Base-by-base conservation (phyloP, 208 protist genomes). In the Acanthamoeba royreba region DNA sequence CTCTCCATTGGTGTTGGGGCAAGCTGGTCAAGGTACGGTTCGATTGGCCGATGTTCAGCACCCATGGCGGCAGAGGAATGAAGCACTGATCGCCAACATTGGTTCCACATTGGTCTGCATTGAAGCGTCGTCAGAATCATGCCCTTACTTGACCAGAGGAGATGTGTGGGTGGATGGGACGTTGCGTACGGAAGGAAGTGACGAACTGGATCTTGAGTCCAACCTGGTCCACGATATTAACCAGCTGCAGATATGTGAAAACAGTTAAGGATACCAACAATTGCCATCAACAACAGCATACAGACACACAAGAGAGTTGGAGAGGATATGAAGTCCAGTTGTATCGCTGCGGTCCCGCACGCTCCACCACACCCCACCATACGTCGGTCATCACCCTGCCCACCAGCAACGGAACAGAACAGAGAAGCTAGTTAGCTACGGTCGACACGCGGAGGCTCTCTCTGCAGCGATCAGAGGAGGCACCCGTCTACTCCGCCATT, bases 281-380 rank as follows among this genome's bases (percentile, higher is more conserved):
- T n/a, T n/a, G n/a, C n/a, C n/a, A n/a, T n/a, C n/a, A n/a, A n/a
- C n/a, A n/a, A n/a, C n/a, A n/a, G n/a, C n/a, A n/a, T n/a, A n/a
- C n/a, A n/a, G n/a, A n/a, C n/a, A n/a, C n/a, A n/a, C n/a, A n/a
- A n/a, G n/a, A n/a, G n/a, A n/a, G n/a, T n/a, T n/a, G n/a, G n/a
- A n/a, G n/a, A n/a, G n/a, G 7, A 55, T 96, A 96, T 5, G 79
- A 47, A n/a, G 49, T 81, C 90, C 92, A 98, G 92, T 98, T 93
- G 53, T 98, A 98, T 49, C 94, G n/a, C 31, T 93, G 31, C 33
- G 96, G 96, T 11, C 77, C 42, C 8, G 43, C 45, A n/a, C 85
- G 53, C 69, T 98, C 97, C 0, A 97, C 94, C 25, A 98, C 35
- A 35, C 97, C 97, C 97, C 97, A 98, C 97, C 97, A 98, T 45